Evolutionary conservation across 2,329 filamentous ascomycete species (phyloP), one percentile per base, ranked within the genome.

Genomic region (Colletotrichum liaoningense): DNA sequence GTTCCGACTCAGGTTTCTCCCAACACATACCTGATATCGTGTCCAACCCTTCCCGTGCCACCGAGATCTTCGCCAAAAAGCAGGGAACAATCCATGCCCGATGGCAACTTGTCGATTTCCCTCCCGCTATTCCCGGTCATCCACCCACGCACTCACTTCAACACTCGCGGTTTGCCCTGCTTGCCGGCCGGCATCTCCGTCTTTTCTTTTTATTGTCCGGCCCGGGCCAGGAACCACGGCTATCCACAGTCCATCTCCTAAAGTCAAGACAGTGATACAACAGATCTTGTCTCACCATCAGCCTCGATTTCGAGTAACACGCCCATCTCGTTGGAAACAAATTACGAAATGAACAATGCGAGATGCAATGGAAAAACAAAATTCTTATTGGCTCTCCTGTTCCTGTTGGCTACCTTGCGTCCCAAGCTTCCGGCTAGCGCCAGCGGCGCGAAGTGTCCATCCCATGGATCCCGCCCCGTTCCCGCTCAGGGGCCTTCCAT

Each of bases 401-500:
- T 49, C 5, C 54, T 55, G 67, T 52, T 57, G 71, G 24, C 35
- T 28, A 46, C 60, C 12, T 24, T 30, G 65, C 60, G 60, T 73
- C 62, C 71, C 67, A 73, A 66, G 67, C 60, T 28, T 57, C 28
- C 49, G 56, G 46, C 71, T 73, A 66, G 67, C 70, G 66, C 55
- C 54, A 70, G 60, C 66, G 55, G 59, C 67, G 67, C 70, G 60
- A 70, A 19, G 8, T 57, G 66, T 54, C 70, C 67, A 65, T 73
- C 70, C 66, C 59, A 70, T 70, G 70, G 67, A 60, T 72, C 62
- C 72, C 68, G 62, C 55, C 63, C 68, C 52, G 68, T 63, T 74
- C 30, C 72, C 72, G 68, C 63, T 59, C 72, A 74, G 63, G 72
- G 68, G 30, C 57, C 68, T 74, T 42, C 72, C 72, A 74, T 72